phyloP scores from a whole-genome alignment of 2,329 filamentous ascomycete species.

The Monilinia vaccinii-corymbosi region DNA sequence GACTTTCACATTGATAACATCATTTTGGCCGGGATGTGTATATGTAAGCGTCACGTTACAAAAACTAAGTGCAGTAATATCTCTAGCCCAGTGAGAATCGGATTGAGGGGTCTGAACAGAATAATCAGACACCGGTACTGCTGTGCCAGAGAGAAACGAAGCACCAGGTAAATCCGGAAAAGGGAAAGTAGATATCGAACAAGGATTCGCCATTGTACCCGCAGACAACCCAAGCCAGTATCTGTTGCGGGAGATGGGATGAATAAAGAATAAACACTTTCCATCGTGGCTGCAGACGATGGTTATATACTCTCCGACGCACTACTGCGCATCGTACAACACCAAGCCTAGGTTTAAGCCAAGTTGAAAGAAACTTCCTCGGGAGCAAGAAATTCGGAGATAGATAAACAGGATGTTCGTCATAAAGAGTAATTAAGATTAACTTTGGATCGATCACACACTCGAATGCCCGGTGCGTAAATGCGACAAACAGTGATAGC shows the following conservation, averaged over 20 bases:
- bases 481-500: background rate
- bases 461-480: background rate
- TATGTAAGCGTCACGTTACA: conserved; percentile 15
- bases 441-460: background rate
- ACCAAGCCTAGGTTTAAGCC: no score
- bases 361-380: background rate
- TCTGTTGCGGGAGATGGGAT: background rate
- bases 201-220: background rate
- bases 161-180: background rate
- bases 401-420: no score
- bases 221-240: background rate
- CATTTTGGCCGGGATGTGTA: conserved; percentile 21
- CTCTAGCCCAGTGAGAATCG: background rate
- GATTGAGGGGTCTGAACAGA: background rate
- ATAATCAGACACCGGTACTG: background rate
- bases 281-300: background rate
- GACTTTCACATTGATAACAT: conserved; percentile 20
- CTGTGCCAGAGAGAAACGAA: background rate
- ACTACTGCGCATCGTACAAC: background rate
- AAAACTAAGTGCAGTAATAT: background rate
- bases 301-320: background rate
- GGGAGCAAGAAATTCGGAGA: background rate
- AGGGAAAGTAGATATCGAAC: background rate
- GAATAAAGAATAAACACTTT: background rate
- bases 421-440: background rate